These are phyloP conservation scores for Torulaspora franciscae DNA, from an alignment of 805 yeast genomes.

Conservation along the genomic window DNA sequence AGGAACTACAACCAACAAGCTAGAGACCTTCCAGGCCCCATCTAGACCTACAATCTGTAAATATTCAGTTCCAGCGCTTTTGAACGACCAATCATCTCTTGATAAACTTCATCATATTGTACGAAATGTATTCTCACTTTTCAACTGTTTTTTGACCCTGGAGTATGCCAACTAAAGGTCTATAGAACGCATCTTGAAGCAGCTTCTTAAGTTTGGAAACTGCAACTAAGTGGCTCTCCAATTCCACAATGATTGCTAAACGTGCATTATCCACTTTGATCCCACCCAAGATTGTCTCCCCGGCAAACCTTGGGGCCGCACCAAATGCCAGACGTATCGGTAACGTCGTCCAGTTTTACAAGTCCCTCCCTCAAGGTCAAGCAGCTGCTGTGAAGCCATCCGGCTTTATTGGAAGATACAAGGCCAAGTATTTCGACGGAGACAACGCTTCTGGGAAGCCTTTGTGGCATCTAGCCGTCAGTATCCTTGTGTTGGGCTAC, in stretches of 20 bases:
- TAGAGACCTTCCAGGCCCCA: background rate
- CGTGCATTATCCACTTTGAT: conserved; percentile 92
- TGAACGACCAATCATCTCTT: conserved; percentile 13
- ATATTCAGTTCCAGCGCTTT: background rate
- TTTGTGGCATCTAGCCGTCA: conserved; percentile 66
- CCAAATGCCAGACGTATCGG: conserved; percentile 97
- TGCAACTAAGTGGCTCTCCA: background rate
- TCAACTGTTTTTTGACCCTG: conserved; percentile 5
- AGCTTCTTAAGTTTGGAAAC: conserved; percentile 47
- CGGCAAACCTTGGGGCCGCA: conserved; percentile 89
- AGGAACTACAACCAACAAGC: conserved; percentile 11
- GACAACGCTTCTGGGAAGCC: conserved; percentile 82
- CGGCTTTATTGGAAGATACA: conserved; percentile 70
- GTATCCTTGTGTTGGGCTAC: conserved; percentile 74
- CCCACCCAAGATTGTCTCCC: conserved; percentile 98
- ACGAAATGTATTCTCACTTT: conserved; percentile 2
- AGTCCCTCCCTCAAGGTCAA: conserved; percentile 90
- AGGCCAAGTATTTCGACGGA: conserved; percentile 79
- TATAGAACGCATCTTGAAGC: conserved; percentile 33
- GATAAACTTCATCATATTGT: background rate
- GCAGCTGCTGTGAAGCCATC: conserved; percentile 71
- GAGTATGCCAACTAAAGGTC: conserved; percentile 1
- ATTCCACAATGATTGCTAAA: conserved; percentile 58
- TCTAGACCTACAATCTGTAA: background rate
- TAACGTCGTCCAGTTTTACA: conserved; percentile 91